phyloP scores from a whole-genome alignment of 768 basidiomycete genomes.

The Paxillus rubicundulus region DNA sequence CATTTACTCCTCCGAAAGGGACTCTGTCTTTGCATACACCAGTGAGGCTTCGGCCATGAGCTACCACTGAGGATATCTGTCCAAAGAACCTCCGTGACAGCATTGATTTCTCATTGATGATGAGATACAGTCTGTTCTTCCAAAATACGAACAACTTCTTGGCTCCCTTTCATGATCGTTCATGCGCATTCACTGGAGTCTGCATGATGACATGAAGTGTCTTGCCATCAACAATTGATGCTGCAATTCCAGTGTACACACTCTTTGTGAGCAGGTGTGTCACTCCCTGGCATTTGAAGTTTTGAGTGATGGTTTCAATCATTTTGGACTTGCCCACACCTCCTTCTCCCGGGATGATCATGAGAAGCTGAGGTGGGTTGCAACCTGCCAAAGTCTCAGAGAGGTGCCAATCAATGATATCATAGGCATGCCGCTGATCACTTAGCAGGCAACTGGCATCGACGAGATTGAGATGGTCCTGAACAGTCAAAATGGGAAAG shows the following conservation, averaged over 20 bases:
- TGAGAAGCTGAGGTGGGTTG: constrained; percentile 20
- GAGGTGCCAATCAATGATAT: constrained; percentile 35
- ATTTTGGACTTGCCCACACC: constrained; percentile 42
- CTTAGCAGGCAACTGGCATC: not conserved
- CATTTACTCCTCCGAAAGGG: not conserved
- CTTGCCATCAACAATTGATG: constrained; percentile 32
- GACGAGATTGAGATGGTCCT: too few species aligned
- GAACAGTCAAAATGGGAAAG: too few species aligned
- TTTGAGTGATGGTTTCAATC: too few species aligned
- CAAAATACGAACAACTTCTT: not conserved
- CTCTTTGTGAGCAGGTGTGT: too few species aligned
- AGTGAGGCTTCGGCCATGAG: too few species aligned
- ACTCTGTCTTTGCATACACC: too few species aligned
- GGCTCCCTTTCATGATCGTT: not conserved
- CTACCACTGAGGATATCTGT: too few species aligned
- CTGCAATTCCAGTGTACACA: constrained; percentile 41
- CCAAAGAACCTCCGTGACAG: too few species aligned
- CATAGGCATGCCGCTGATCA: constrained; percentile 26
- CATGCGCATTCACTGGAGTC: not conserved
- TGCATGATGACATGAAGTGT: not conserved
- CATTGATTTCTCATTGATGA: too few species aligned
- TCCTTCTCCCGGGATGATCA: constrained; percentile 36
- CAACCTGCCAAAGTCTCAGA: constrained; percentile 16
- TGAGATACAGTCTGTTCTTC: too few species aligned
- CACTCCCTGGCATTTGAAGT: too few species aligned